phyloP scores from a whole-genome alignment of 805 yeast species.

The Yarrowia sp. region DNA sequence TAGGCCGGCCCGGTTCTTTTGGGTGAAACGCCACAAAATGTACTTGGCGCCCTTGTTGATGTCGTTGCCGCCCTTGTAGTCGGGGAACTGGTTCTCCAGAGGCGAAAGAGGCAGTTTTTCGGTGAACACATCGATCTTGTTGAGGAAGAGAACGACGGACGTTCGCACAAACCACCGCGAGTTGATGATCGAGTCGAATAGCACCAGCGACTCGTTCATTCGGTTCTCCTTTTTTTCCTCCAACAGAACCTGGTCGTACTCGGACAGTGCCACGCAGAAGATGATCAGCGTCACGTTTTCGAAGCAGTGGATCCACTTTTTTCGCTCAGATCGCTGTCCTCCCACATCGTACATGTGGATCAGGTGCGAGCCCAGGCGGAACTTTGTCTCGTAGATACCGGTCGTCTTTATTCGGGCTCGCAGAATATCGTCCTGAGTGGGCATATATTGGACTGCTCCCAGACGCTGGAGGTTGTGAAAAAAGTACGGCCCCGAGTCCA shows the following conservation, averaged over 20 bases:
- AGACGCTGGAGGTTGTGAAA: slow-evolving; percentile 71
- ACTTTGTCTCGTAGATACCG: slow-evolving; percentile 84
- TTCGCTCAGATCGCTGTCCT: slow-evolving; percentile 94
- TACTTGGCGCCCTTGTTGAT: slow-evolving; percentile 91
- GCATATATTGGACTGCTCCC: slow-evolving; percentile 65
- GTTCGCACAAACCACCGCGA: slow-evolving; percentile 92
- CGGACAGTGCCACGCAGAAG: slow-evolving; percentile 89
- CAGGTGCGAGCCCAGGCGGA: slow-evolving; percentile 72
- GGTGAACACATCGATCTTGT: slow-evolving; percentile 88
- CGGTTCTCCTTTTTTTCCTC: slow-evolving; percentile 76
- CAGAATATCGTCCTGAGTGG: slow-evolving; percentile 77
- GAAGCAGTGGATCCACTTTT: slow-evolving; percentile 97
- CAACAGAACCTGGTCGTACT: slow-evolving; percentile 83
- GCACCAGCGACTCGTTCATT: slow-evolving; percentile 78
- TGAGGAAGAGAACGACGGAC: slow-evolving; percentile 82
- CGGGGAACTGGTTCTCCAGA: slow-evolving; percentile 82
- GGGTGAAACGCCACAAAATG: slow-evolving; percentile 87
- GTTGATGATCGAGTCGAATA: slow-evolving; percentile 89
- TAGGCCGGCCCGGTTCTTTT: slow-evolving; percentile 80
- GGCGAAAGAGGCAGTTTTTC: slow-evolving; percentile 85
- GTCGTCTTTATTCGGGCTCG: slow-evolving; percentile 91
- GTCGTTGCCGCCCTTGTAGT: slow-evolving; percentile 88
- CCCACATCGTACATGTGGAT: slow-evolving; percentile 85
- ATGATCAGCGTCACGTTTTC: slow-evolving; percentile 89
- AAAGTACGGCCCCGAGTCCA: slow-evolving; percentile 81